Evolutionary conservation across 2,329 filamentous ascomycete genomes (phyloP).

Genomic region (Talaromyces atroroseus): DNA sequence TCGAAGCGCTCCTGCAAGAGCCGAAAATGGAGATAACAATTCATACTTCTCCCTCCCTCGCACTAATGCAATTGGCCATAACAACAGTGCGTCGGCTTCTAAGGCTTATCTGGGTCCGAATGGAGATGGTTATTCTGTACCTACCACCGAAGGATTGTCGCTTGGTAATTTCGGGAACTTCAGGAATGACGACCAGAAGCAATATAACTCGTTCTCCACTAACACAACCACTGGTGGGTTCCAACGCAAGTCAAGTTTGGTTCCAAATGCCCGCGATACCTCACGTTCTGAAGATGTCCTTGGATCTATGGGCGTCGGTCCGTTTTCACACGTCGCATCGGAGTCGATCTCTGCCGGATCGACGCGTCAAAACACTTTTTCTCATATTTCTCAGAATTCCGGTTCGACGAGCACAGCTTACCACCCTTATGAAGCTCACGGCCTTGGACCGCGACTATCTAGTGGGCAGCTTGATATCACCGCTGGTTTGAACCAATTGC

Average conservation of each 20-base stretch:
- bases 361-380: slow-evolving; percentile 23
- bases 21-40: slow-evolving; percentile 41
- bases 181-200: slow-evolving; percentile 31
- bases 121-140: slow-evolving; percentile 29
- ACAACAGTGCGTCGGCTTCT: slow-evolving; percentile 24
- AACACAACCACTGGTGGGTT: slow-evolving; percentile 27
- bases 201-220: slow-evolving; percentile 22
- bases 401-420: slow-evolving; percentile 32
- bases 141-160: slow-evolving; percentile 26
- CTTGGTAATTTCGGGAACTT: slow-evolving; percentile 28
- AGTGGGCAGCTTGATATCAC: slow-evolving; percentile 27
- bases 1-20: slow-evolving; percentile 31
- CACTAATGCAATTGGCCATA: slow-evolving; percentile 43
- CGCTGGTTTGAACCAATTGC: slow-evolving; percentile 29
- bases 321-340: slow-evolving; percentile 24
- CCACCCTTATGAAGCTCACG: slow-evolving; percentile 35
- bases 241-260: slow-evolving; percentile 26
- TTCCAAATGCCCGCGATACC: slow-evolving; percentile 24
- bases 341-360: slow-evolving; percentile 24
- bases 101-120: slow-evolving; percentile 30
- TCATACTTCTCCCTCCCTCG: slow-evolving; percentile 45
- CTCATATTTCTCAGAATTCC: slow-evolving; percentile 33
- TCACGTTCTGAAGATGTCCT: slow-evolving; percentile 26
- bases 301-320: slow-evolving; percentile 24
- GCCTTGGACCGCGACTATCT: slow-evolving; percentile 26